Evolutionary conservation across 768 basidiomycete species (phyloP), one percentile per base, ranked within the genome.

Genomic region (Collybia mongolica): DNA sequence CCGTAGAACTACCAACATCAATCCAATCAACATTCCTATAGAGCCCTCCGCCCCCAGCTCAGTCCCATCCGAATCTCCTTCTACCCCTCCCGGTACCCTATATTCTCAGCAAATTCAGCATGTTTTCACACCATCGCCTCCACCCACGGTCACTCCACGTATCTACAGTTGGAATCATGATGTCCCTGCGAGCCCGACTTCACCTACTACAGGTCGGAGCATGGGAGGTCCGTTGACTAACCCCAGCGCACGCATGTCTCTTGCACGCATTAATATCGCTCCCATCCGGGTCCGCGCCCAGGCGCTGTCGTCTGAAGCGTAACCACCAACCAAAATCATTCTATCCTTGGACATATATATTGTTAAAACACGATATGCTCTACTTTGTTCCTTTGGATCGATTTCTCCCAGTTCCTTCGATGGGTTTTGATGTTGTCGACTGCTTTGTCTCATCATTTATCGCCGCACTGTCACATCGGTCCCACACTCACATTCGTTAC

Each of bases 161-260:
- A 67, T 83, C 24, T 83, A 84, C 60, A 68, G 75, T 1, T 85
- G 84, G 84, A 57, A 40, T n/a, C 64, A 61, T 39, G 48, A 62
- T 38, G 50, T 64, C 17, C 65, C 65, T 48, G 58, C 61, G 46
- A 60, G 61, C 51, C 68, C 64, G 36, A 45, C 53, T 22, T 73
- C 70, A 39, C 80, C 68, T 8, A 65, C 64, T 49, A 65, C 59
- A 53, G 59, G 47, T 52, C 67, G 54, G 7, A 60, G 51, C 61
- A 65, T 56, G 49, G 69, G 54, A 19, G 70, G 73, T n/a, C 83
- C 81, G 6, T 73, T 86, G 46, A 76, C 79, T 44, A 86, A 84
- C 59, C 75, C 77, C 39, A 70, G 63, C 45, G 83, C 82, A 7
- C 80, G 84, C 58, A 73, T 79, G 65, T 83, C 84, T 18, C 76